Evolutionary conservation across 2,329 filamentous ascomycete species (phyloP).

Genomic region (Metarhizium brunneum): DNA sequence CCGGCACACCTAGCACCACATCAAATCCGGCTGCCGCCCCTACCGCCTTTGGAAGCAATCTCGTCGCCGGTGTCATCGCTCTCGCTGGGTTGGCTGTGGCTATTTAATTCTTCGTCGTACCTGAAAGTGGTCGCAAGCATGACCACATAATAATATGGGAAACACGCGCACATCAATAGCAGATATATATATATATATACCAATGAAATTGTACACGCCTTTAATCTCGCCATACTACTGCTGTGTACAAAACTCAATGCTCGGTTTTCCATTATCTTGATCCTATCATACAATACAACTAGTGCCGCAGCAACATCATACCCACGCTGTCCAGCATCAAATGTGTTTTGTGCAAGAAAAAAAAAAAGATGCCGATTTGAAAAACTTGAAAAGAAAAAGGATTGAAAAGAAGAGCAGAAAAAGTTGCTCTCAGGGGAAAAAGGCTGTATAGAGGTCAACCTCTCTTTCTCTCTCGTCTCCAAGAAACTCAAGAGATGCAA

Average conservation of each 20-base stretch:
- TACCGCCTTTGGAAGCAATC: slow-evolving; percentile 11
- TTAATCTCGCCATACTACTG: background rate
- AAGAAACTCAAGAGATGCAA: background rate
- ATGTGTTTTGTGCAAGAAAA: background rate
- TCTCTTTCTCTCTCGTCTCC: background rate
- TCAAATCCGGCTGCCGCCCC: slow-evolving; percentile 14
- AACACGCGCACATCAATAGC: background rate
- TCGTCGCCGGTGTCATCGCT: slow-evolving; percentile 12
- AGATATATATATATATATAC: background rate
- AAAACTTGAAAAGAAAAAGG: slow-evolving; percentile 1
- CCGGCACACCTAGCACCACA: slow-evolving; percentile 2
- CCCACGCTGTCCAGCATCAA: slow-evolving; percentile 12
- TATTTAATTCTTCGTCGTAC: slow-evolving; percentile 1
- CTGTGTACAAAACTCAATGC: background rate
- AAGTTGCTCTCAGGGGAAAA: background rate
- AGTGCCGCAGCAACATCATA: slow-evolving; percentile 9
- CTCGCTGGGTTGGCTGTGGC: slow-evolving; percentile 12
- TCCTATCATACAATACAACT: slow-evolving; percentile 10
- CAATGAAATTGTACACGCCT: background rate
- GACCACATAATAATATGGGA: no score
- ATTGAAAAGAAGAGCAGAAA: slow-evolving; percentile 2
- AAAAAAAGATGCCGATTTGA: background rate
- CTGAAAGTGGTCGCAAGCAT: no score
- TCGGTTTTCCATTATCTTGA: slow-evolving; percentile 3
- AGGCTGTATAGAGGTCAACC: background rate